Conservation (phyloP, 2,329 filamentous ascomycete species). For the Zymoseptoria tritici region DNA sequence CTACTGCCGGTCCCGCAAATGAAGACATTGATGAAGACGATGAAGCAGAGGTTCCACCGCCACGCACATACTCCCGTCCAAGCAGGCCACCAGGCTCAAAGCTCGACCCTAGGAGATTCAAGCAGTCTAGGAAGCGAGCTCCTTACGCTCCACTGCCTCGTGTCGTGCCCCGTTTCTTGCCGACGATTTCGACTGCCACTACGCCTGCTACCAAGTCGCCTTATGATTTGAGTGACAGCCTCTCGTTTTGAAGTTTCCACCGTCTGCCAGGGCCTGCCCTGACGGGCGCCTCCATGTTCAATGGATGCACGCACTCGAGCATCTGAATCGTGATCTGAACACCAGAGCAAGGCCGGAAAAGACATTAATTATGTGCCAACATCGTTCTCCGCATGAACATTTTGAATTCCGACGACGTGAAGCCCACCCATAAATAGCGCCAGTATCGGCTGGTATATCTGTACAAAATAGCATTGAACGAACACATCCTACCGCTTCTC, state of each 20-base stretch:
- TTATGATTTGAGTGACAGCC: not conserved
- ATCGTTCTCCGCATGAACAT: not conserved
- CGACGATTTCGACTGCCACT: not conserved
- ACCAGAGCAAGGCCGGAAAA: not conserved
- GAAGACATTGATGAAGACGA: conserved; percentile 8
- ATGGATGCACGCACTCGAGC: too few relatives aligned
- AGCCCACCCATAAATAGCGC: not conserved
- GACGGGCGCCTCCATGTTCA: not conserved
- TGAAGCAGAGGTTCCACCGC: not conserved
- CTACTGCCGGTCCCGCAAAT: conserved; percentile 1
- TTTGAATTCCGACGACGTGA: not conserved
- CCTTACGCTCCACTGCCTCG: not conserved
- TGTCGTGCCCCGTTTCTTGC: not conserved
- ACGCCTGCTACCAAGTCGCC: not conserved
- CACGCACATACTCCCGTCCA: not conserved
- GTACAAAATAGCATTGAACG: not conserved
- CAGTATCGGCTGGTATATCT: not conserved
- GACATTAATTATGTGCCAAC: not conserved
- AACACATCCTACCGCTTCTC: not conserved
- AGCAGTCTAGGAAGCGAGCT: not conserved
- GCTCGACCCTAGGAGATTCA: conserved; percentile 1
- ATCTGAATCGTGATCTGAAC: too few relatives aligned
- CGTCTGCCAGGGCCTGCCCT: not conserved
- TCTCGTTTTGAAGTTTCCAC: not conserved
- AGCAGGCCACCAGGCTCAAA: not conserved